phyloP scores from a whole-genome alignment of 331 rosid genomes.

The Rosa hybrid region DNA sequence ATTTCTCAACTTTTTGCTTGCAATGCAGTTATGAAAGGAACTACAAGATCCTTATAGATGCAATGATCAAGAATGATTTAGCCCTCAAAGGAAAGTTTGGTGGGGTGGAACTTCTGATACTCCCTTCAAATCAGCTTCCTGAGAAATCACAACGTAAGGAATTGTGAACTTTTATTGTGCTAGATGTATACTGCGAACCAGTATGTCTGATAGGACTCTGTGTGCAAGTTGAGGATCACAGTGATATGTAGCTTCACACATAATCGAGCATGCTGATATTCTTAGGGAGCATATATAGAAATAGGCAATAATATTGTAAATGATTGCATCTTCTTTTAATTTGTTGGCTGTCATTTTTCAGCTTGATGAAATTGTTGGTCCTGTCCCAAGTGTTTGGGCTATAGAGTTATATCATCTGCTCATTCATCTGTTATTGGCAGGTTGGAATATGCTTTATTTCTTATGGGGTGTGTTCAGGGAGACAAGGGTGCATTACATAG shows the following conservation, averaged over 20 bases:
- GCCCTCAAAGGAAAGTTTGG: slow-evolving; percentile 76
- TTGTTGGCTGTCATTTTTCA: neutral
- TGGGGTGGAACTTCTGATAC: slow-evolving; percentile 84
- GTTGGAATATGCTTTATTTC: slow-evolving; percentile 92
- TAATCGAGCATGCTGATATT: slow-evolving; percentile 6
- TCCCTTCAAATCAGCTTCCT: slow-evolving; percentile 89
- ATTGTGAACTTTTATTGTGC: slow-evolving; percentile 4
- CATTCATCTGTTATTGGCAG: slow-evolving; percentile 44
- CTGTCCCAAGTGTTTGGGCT: neutral
- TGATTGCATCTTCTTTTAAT: neutral
- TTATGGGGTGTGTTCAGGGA: slow-evolving; percentile 94
- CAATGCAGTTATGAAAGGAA: slow-evolving; percentile 71
- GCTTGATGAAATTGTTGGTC: neutral
- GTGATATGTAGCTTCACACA: neutral
- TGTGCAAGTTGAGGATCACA: slow-evolving; percentile 19
- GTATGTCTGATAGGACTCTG: slow-evolving; percentile 14
- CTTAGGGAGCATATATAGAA: neutral
- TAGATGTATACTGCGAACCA: slow-evolving; percentile 3
- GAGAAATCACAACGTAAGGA: slow-evolving; percentile 86
- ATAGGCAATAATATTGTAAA: neutral
- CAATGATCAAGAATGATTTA: slow-evolving; percentile 77
- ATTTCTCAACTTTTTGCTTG: slow-evolving; percentile 13
- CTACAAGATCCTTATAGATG: slow-evolving; percentile 71
- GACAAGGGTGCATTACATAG: slow-evolving; percentile 48
- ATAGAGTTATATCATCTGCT: neutral